Base-by-base conservation (phyloP, 352 stramenopile species). In the Phytophthora chlamydospora region DNA sequence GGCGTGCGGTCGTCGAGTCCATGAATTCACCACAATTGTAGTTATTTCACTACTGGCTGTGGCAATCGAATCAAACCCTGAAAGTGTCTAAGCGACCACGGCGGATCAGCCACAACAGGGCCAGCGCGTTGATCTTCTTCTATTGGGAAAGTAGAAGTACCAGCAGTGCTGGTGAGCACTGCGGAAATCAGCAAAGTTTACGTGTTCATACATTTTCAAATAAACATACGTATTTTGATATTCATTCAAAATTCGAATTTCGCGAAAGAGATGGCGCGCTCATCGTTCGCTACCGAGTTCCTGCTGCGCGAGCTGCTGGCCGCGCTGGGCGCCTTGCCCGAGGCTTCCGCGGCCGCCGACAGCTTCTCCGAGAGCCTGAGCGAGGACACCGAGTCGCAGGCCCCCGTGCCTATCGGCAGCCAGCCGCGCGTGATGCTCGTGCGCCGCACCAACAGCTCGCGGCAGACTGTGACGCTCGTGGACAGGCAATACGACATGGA, bases 381-480 rank as follows among this genome's bases (percentile, higher is more conserved):
- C 41, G 78, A 91, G 50, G 75, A 88, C 12, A 90, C 70, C 48
- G 80, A 89, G 66, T 84, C 82, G 21, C 68, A 85, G 47, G 17
- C 52, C 10, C 44, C 44, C 14, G 35, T 46, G 21, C n/a, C 47
- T 5, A 17, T 35, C 5, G 38, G n/a, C 7, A n/a, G n/a, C 13
- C 62, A 72, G 17, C 63, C 58, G 39, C 83, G 72, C 29, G 66
- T 90, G 19, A 72, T 91, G 62, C 72, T 86, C 33, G 80, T 88
- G 13, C 69, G 77, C 2, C 52, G 52, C 44, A 86, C 75, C 32
- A 72, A 80, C 42, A 71, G 68, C 43, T 53, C 62, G 2, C 56
- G 68, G 21, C 75, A 78, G 48, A 79, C 45, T 9, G 32, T 83
- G 27, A 76, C 73, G 52, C 61, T 91, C 39, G 78, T 83, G 38